phyloP scores from a whole-genome alignment of 768 basidiomycete genomes.

The Trametopsis cervina region DNA sequence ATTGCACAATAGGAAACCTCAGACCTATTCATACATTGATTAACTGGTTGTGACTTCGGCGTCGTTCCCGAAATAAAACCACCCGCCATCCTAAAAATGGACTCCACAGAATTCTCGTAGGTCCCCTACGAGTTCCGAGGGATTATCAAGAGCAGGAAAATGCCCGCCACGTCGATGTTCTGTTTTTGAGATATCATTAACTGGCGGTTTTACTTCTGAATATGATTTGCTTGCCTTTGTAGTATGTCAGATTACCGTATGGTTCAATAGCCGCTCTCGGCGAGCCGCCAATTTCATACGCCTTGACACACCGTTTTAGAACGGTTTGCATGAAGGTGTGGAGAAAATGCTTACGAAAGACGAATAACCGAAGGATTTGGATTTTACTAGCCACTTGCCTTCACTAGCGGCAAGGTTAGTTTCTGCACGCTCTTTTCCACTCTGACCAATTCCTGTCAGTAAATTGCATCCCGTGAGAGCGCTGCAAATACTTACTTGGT shows the following conservation, averaged over 20 bases:
- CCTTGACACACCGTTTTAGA: too few relatives aligned
- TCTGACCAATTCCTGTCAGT: too few relatives aligned
- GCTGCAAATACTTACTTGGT: neutral
- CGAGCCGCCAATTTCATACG: neutral
- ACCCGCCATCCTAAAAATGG: neutral
- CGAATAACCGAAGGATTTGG: neutral
- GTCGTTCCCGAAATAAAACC: too few relatives aligned
- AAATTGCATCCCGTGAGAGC: too few relatives aligned
- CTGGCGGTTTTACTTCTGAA: too few relatives aligned
- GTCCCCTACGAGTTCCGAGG: neutral
- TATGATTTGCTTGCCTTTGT: neutral
- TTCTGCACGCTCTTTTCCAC: neutral
- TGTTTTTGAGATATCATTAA: too few relatives aligned
- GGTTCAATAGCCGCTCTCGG: neutral
- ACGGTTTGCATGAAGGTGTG: neutral
- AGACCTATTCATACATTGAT: too few relatives aligned
- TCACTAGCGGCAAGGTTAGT: neutral
- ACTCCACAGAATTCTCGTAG: neutral
- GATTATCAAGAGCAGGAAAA: neutral
- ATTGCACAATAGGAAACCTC: too few relatives aligned
- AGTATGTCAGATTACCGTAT: neutral
- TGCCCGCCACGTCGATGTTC: neutral
- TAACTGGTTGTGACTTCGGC: too few relatives aligned
- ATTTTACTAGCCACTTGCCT: neutral
- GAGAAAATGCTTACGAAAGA: neutral